These are phyloP conservation scores for Croton setiger DNA, from an alignment of 441 rosid species.

Conservation along the genomic window DNA sequence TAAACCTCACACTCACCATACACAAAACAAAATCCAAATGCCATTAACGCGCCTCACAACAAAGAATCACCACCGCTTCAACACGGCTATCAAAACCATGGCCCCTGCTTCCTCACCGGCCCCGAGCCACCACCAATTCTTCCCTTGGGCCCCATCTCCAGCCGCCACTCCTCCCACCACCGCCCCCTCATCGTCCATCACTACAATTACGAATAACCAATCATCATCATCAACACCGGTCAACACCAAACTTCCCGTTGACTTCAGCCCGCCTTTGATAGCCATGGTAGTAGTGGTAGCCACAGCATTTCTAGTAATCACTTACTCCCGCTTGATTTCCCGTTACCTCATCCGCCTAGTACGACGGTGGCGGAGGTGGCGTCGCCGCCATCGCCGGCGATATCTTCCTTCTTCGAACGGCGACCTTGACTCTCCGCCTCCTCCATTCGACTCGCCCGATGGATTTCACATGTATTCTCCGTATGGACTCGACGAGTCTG, in stretches of 20 bases:
- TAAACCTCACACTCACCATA: background rate
- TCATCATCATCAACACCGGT: conserved; percentile 9
- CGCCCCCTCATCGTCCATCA: background rate
- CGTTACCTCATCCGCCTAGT: conserved; percentile 51
- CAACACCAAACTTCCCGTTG: conserved; percentile 39
- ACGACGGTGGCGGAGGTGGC: conserved; percentile 47
- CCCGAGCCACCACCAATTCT: conserved; percentile 22
- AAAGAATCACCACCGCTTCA: background rate
- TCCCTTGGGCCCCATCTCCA: conserved; percentile 28
- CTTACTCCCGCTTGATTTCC: conserved; percentile 77
- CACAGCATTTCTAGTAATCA: conserved; percentile 64
- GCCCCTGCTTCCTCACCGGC: conserved; percentile 13
- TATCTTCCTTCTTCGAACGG: conserved; percentile 48
- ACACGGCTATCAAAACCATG: conserved; percentile 4
- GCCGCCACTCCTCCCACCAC: conserved; percentile 21
- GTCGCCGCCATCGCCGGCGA: conserved; percentile 37
- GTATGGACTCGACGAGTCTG: conserved; percentile 58
- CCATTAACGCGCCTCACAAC: background rate
- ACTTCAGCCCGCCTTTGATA: conserved; percentile 83
- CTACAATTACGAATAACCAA: conserved; percentile 13
- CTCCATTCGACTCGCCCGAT: conserved; percentile 51
- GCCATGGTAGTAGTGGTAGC: conserved; percentile 91
- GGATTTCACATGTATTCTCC: conserved; percentile 60
- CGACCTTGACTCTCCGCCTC: conserved; percentile 47
- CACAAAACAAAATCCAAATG: background rate